Base-by-base conservation (phyloP, 805 yeast species). In the Candida stauntonica region DNA sequence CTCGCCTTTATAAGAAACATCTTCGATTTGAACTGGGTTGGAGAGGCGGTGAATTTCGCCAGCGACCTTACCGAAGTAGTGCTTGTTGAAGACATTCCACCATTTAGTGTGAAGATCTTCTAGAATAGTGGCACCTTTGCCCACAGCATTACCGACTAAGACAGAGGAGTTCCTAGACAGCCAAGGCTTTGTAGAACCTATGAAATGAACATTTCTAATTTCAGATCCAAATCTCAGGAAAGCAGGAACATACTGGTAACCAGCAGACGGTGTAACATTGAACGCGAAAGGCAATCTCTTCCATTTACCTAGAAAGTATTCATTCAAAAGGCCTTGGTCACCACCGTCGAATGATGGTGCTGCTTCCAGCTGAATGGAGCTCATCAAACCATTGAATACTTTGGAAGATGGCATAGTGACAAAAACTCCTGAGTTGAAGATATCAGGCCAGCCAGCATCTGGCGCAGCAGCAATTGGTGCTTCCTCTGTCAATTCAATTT, bases 391-490 rank as follows among this genome's bases (percentile, higher is more conserved):
- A 6, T 58, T 45, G 49, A 62, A 78, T 18, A 64, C 71, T 0
- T 41, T 38, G 3, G 47, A 26, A 43, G 67, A 63, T 3, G 91
- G 93, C 38, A 63, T 65, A 21, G 75, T 58, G 6, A 78, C 64
- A 46, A 85, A 66, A 15, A 83, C 71, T 2, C 94, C 93, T 14
- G 86, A 74, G 58, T 85, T 84, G 68, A 85, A 85, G 37, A 80
- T 70, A 61, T 85, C 94, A 0, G 94, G 93, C 81, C 89, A 85
- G 13, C 93, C 91, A 13, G 75, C 64, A 60, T 85, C 94, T 1
- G 91, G 84, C 7, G 79, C 63, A 0, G 89, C 52, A 13, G 47
- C 49, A 41, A 48, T 46, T 37, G 57, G 59, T 7, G 39, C 23
- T 7, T 45, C 31, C 3, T 48, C 47, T 3, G 47, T 26, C 7